These are phyloP conservation scores for Cinnamomum micranthum DNA, from an alignment of 164 flowering plant species.

Conservation along the genomic window DNA sequence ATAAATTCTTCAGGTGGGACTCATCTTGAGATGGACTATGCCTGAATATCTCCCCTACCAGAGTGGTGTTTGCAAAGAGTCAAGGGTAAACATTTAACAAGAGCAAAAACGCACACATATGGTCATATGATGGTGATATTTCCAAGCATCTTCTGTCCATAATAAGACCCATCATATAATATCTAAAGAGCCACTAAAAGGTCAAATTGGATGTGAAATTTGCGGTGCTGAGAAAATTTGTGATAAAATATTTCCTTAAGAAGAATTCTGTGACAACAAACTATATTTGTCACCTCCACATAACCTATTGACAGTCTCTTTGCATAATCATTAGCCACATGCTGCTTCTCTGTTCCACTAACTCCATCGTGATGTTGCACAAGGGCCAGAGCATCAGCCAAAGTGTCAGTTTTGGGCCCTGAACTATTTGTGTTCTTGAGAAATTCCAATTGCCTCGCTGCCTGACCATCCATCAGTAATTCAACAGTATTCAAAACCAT, in stretches of 20 bases:
- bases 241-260: not conserved
- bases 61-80: not conserved
- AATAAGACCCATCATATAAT: not conserved
- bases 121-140: not conserved
- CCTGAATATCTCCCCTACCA: not conserved
- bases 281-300: conserved; percentile 43
- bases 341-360: conserved; percentile 89
- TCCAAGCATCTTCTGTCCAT: not conserved
- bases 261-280: not conserved
- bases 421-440: conserved; percentile 53
- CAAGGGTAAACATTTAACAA: not conserved
- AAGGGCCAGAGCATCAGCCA: conserved; percentile 92
- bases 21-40: not conserved
- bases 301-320: conserved; percentile 79
- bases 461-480: conserved; percentile 34
- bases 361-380: conserved; percentile 99
- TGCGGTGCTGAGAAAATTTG: not conserved
- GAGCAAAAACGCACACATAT: not conserved
- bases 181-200: not conserved
- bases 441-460: conserved; percentile 87
- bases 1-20: not conserved
- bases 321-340: conserved; percentile 93
- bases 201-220: not conserved
- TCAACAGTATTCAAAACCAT: not conserved
- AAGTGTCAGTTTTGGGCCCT: conserved; percentile 60